Conservation (phyloP, 352 stramenopile species). For the Hyaloperonospora arabidopsidis region DNA sequence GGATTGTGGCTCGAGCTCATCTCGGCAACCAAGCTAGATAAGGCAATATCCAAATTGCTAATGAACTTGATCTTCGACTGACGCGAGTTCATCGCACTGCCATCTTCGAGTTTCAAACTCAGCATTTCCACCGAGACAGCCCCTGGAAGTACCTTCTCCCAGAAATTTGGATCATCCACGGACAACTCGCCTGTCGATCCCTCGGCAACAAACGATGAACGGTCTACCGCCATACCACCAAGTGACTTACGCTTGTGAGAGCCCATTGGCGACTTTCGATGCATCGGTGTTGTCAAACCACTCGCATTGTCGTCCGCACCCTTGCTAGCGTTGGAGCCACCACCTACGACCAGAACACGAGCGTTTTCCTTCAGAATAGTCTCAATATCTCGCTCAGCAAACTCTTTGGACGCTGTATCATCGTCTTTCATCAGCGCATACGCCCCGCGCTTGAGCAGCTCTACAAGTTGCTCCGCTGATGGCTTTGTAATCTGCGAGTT, state of each 20-base stretch:
- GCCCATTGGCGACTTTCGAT: constrained; percentile 41
- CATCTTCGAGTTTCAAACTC: constrained; percentile 81
- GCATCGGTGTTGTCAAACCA: constrained; percentile 20
- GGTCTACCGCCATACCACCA: constrained; percentile 71
- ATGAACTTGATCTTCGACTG: constrained; percentile 87
- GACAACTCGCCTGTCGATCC: constrained; percentile 86
- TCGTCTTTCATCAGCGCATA: constrained; percentile 98
- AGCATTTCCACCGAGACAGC: constrained; percentile 84
- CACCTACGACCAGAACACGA: constrained; percentile 56
- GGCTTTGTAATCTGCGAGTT: constrained; percentile 80
- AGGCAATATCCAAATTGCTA: constrained; percentile 75
- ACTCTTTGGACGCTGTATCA: constrained; percentile 90
- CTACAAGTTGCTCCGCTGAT: constrained; percentile 91
- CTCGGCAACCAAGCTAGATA: constrained; percentile 60
- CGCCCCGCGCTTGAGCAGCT: constrained; percentile 94
- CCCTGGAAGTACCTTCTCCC: constrained; percentile 88
- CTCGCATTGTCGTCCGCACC: constrained; percentile 17
- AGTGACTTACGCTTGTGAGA: constrained; percentile 63
- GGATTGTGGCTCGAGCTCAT: constrained; percentile 42
- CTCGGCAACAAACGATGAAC: constrained; percentile 89
- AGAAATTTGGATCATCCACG: constrained; percentile 95
- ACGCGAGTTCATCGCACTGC: constrained; percentile 65
- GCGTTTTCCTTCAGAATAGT: constrained; percentile 88
- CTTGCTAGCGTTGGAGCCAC: constrained; percentile 31
- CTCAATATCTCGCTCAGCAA: constrained; percentile 95